phyloP scores from a whole-genome alignment of 768 basidiomycete species.

The Gloeostereum incarnatum region DNA sequence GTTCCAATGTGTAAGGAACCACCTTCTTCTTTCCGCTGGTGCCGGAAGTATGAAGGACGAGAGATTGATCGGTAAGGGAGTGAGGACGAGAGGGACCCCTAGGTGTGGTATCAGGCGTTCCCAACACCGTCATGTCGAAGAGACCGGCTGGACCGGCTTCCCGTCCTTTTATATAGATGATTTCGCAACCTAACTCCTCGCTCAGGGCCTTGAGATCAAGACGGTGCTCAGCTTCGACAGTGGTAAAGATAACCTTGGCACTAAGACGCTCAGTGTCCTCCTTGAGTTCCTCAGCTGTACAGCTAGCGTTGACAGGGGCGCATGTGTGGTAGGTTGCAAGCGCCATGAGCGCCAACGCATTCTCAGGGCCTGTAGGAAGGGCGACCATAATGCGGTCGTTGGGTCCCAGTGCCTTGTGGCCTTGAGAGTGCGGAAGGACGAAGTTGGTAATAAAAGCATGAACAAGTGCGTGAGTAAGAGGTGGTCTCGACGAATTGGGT shows the following conservation, averaged over 20 bases:
- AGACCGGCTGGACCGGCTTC: conserved; percentile 25
- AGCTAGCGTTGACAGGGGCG: conserved; percentile 35
- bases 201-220: conserved; percentile 22
- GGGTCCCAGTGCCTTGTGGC: conserved; percentile 18
- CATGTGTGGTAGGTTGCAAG: conserved; percentile 32
- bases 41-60: conserved; percentile 49
- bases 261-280: conserved; percentile 29
- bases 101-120: conserved; percentile 8
- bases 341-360: conserved; percentile 32
- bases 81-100: conserved; percentile 20
- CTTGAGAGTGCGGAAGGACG: conserved; percentile 22
- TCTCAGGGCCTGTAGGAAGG: conserved; percentile 34
- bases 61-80: conserved; percentile 31
- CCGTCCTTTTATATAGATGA: conserved; percentile 25
- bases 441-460: conserved; percentile 29
- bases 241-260: conserved; percentile 29
- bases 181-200: conserved; percentile 26
- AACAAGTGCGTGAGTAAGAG: conserved; percentile 24
- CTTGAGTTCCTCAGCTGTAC: conserved; percentile 30
- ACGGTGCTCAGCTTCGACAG: conserved; percentile 25
- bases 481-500: conserved; percentile 22
- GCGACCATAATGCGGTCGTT: conserved; percentile 38
- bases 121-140: conserved; percentile 26
- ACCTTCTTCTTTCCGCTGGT: conserved; percentile 48
- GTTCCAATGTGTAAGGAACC: conserved; percentile 32